Conservation (phyloP, 202 grass and related monocot genomes). For the Panicum virgatum region DNA sequence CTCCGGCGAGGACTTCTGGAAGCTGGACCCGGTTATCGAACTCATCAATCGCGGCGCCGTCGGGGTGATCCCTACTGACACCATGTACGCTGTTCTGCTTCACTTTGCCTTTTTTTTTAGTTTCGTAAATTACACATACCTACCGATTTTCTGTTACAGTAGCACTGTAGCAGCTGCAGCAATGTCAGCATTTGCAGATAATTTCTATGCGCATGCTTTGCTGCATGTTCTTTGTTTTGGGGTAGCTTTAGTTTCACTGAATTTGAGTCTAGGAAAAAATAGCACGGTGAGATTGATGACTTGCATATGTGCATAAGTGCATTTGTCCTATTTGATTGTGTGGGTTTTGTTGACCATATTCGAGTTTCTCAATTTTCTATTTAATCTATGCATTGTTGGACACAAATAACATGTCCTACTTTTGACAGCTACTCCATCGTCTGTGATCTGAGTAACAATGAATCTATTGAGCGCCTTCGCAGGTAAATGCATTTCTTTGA, state of each 20-base stretch:
- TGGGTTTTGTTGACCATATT: neutral
- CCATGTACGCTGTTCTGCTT: slow-evolving; percentile 55
- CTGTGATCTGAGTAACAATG: too few relatives aligned
- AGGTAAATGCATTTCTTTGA: slow-evolving; percentile 46
- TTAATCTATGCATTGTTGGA: neutral
- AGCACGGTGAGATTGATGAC: neutral
- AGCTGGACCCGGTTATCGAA: too few relatives aligned
- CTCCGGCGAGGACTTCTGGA: too few relatives aligned
- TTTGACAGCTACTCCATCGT: slow-evolving; percentile 66
- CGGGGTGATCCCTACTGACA: slow-evolving; percentile 85
- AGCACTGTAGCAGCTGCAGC: neutral
- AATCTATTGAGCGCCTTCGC: slow-evolving; percentile 80
- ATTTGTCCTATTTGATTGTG: neutral
- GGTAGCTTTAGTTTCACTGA: too few relatives aligned
- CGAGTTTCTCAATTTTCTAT: neutral
- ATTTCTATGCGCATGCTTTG: neutral
- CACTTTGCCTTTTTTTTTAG: neutral
- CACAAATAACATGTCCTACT: slow-evolving; percentile 36
- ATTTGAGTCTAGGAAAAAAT: too few relatives aligned
- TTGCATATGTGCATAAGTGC: neutral
- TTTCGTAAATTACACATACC: neutral
- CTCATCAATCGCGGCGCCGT: slow-evolving; percentile 81
- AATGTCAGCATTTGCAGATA: neutral
- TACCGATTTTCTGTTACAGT: neutral
- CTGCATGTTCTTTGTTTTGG: too few relatives aligned